These are phyloP conservation scores for Penicillium psychrosexuale DNA, from an alignment of 2,329 filamentous ascomycete species.

Conservation along the genomic window DNA sequence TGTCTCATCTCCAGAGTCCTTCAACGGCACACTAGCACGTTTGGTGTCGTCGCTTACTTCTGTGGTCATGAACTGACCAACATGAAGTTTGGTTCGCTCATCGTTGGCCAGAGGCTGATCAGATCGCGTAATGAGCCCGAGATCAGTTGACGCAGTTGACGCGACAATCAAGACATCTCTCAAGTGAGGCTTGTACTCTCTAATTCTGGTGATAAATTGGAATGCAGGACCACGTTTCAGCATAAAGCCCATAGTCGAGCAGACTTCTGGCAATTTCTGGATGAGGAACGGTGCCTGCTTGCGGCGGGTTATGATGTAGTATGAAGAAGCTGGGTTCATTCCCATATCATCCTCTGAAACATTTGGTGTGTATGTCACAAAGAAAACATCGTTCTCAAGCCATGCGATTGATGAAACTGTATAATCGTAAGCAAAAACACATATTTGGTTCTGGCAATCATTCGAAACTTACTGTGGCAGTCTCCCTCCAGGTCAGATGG, in stretches of 20 bases:
- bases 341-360: constrained; percentile 53
- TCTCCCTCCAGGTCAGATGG: constrained; percentile 64
- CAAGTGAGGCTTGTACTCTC: constrained; percentile 75
- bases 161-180: constrained; percentile 78
- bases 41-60: constrained; percentile 62
- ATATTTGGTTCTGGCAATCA: neutral
- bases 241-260: constrained; percentile 64
- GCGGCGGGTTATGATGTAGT: constrained; percentile 73
- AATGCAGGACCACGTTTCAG: constrained; percentile 63
- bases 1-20: constrained; percentile 64
- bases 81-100: constrained; percentile 57
- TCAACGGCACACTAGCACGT: constrained; percentile 78
- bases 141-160: constrained; percentile 74
- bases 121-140: constrained; percentile 74
- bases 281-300: constrained; percentile 63
- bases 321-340: constrained; percentile 61
- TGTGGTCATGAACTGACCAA: constrained; percentile 62
- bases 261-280: constrained; percentile 71
- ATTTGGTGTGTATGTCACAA: constrained; percentile 71
- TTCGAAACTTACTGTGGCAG: constrained; percentile 60
- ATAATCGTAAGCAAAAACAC: constrained; percentile 4
- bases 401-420: constrained; percentile 75
- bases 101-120: constrained; percentile 63
- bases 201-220: constrained; percentile 73
- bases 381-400: constrained; percentile 83